These are phyloP conservation scores for Penicillium dipodomyicola DNA, from an alignment of 495 filamentous ascomycete genomes.

Conservation along the genomic window DNA sequence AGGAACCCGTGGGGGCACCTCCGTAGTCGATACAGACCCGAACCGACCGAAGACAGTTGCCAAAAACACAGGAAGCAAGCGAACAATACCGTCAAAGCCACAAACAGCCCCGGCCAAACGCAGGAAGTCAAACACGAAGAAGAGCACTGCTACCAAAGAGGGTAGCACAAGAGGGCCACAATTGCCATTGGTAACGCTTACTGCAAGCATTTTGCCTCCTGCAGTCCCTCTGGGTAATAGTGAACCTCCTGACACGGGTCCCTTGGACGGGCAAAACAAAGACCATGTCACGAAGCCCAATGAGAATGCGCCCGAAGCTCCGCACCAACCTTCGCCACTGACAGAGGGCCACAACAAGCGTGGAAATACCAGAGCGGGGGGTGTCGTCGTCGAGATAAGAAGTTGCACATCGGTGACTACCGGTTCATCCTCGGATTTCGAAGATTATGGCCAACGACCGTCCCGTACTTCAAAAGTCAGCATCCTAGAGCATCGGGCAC, in stretches of 20 bases:
- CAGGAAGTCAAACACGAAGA: constrained; percentile 7
- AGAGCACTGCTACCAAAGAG: neutral
- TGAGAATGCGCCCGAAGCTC: neutral
- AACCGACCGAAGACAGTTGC: constrained; percentile 2
- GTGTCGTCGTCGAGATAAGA: constrained; percentile 12
- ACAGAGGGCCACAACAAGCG: neutral
- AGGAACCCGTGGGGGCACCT: constrained; percentile 9
- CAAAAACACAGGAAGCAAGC: constrained; percentile 7
- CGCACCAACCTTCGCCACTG: neutral
- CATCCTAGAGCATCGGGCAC: constrained; percentile 8
- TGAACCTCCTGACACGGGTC: no score
- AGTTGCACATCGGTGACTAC: constrained; percentile 13
- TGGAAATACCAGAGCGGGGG: neutral
- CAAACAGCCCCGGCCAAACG: constrained; percentile 13
- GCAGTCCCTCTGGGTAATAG: neutral
- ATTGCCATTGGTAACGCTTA: constrained; percentile 13
- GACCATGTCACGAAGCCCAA: neutral
- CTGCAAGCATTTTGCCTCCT: neutral
- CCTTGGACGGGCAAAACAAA: neutral
- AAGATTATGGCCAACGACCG: neutral
- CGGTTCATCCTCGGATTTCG: neutral
- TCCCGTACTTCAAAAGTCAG: constrained; percentile 5
- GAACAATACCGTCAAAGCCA: constrained; percentile 9
- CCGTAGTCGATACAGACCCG: constrained; percentile 19
- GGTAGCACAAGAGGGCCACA: neutral